Base-by-base conservation (phyloP, 1,139 yeast species). In the Komagataea norvegica region DNA sequence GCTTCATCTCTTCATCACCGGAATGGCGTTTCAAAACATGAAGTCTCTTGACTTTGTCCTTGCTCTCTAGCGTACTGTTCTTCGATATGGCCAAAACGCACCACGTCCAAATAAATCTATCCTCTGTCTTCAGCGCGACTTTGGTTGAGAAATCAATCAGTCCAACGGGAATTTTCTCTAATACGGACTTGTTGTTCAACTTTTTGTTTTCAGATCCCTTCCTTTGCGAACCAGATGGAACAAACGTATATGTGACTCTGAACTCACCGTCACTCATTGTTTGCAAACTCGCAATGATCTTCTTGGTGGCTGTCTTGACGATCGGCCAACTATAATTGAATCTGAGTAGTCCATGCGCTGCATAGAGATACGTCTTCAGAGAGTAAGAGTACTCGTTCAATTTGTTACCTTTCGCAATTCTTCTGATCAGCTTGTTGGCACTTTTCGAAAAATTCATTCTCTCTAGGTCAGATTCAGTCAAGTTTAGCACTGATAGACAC, bases 271-370 rank as follows among this genome's bases (percentile, higher is more conserved):
- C 18, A 6, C 20, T 29, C 7, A 30, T 10, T 3, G 27, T 33
- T 15, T 25, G 27, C 7, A 46, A 11, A 22, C 49, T 42, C 6
- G 43, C 28, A 5, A 47, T 20, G 1, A 38, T 22, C 24, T 47
- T 48, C 25, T 38, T 37, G 2, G 47, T 31, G 2, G 50, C 48
- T 15, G 26, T 30, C n/a, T 27, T 23, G n/a, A 47, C 25, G 9
- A 33, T 35, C 3, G 11, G 3, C 11, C 36, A 33, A 3, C 23
- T 21, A 25, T 43, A 44, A 0, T 38, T 33, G 6, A 47, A 27
- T 4, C 23, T 11, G 5, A 40, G 2, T n/a, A 49, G 13, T 2
- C 54, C 55, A 10, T 36, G 21, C 4, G 49, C 14, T 2, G 48
- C 46, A 8, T 24, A 17, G 6, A 33, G n/a, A 23, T 44, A 45